Evolutionary conservation across 352 stramenopile species (phyloP), one percentile per base, ranked within the genome.

Genomic region (Phytophthora macrochlamydospora): DNA sequence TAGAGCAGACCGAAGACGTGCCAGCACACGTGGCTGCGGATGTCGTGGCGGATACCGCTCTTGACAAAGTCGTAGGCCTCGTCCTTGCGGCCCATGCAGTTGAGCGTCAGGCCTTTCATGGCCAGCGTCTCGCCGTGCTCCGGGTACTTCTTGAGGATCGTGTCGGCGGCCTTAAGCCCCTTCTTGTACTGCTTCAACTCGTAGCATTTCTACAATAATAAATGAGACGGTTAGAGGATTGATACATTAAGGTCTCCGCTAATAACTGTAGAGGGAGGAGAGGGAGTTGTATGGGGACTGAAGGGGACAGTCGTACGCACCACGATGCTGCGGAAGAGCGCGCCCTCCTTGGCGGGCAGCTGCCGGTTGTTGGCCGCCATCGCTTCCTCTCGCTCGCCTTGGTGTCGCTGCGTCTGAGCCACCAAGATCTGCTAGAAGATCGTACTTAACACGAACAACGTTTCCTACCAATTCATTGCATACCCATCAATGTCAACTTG

Each of bases 131-230:
- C 97, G 38, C 97, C 97, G 77, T 99, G 97, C 18, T 99, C 96
- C 7, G 97, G 97, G 72, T 95, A 97, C 68, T 99, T 99, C 71
- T 98, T 99, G 30, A 99, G 79, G 65, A 99, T 98, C 3, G 82
- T 64, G 43, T 96, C 94, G 30, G 97, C 92, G 24, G 94, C 88
- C 69, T 99, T 99, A 4, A 99, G 75, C 3, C 94, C 96, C 71
- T 99, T 99, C 80, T 99, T 99, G 88, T 99, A 99, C 72, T 99
- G 93, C 77, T 99, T 99, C 44, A 86, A 90, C 80, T 99, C 97
- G 76, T 99, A 99, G 71, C 95, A 97, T 92, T 98, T 99, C 83
- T 92, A 66, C 2, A 56, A 55, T 9, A 32, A 32, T 24, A 24
- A 18, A 40, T 57, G 14, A 49, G 18, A 24, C 18, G 18, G 18